Percentiles rank a stretch among this genome's conserved stretches.
Evolutionary conservation across 1,284 basidiomycete genomes (phyloP).

Genomic region (Melampsora americana): DNA sequence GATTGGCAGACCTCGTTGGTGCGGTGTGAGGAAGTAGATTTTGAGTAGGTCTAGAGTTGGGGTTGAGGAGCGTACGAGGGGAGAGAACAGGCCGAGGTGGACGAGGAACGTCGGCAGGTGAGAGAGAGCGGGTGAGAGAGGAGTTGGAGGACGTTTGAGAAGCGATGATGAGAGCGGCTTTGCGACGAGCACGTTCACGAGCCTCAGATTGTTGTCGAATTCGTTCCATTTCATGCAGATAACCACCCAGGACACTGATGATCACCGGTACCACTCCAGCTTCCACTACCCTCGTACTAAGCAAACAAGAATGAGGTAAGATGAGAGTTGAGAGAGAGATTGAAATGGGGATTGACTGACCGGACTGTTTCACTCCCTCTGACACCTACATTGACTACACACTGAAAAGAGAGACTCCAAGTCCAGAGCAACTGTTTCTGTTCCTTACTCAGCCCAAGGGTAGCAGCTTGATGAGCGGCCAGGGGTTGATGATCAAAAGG

Average conservation of each 20-base stretch:
- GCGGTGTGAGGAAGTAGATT: constrained; percentile 15
- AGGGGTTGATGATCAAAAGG: constrained; percentile 56
- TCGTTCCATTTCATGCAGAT: constrained; percentile 58
- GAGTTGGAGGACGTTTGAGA: constrained; percentile 47
- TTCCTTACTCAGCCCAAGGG: constrained; percentile 43
- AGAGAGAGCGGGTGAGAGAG: constrained; percentile 20
- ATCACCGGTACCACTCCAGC: constrained; percentile 92
- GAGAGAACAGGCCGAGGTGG: constrained; percentile 39
- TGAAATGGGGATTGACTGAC: constrained; percentile 9
- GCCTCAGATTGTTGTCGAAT: constrained; percentile 45
- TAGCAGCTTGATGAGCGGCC: constrained; percentile 64
- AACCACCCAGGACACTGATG: constrained; percentile 88
- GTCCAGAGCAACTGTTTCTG: constrained; percentile 50
- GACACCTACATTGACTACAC: constrained; percentile 95
- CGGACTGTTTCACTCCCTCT: constrained; percentile 75
- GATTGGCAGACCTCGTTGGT: constrained; percentile 8
- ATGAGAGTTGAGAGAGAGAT: neutral
- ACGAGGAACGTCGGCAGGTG: constrained; percentile 21
- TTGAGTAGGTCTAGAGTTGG: constrained; percentile 36
- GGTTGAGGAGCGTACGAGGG: constrained; percentile 43
- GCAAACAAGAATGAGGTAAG: constrained; percentile 51
- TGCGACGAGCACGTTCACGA: constrained; percentile 37
- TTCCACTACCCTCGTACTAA: constrained; percentile 88
- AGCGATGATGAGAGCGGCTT: constrained; percentile 49
- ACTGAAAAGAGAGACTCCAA: constrained; percentile 91